Evolutionary conservation across 192 early-diverging fungal species (phyloP).

Genomic region (Podila epigama): DNA sequence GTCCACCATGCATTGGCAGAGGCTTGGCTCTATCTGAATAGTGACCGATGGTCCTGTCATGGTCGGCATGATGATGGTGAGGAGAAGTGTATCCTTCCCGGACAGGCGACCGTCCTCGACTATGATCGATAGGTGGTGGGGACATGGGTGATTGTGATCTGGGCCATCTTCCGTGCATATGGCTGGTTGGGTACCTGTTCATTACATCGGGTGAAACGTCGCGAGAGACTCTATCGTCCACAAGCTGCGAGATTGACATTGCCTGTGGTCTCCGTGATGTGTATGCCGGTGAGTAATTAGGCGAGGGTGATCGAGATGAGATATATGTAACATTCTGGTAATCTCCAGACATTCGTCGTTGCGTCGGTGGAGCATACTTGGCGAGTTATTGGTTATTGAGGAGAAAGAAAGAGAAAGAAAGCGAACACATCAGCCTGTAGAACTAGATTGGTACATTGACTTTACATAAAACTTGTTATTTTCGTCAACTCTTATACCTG

Average conservation of each 20-base stretch:
- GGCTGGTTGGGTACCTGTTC: conserved; percentile 2
- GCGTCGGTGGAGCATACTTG: conserved; percentile 7
- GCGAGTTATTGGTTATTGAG: conserved; percentile 9
- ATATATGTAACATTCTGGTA: conserved; percentile 28
- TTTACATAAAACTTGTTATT: not conserved
- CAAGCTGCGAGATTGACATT: conserved; percentile 37
- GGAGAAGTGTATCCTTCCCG: not conserved
- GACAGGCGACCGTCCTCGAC: conserved; percentile 9
- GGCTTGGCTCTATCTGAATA: conserved; percentile 30
- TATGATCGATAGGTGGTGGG: conserved; percentile 1
- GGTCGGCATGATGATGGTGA: conserved; percentile 2
- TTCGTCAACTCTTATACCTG: conserved; percentile 8
- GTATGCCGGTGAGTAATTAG: not conserved
- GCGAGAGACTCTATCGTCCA: conserved; percentile 25
- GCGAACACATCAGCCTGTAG: not conserved
- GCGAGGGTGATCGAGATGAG: conserved; percentile 34
- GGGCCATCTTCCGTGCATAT: conserved; percentile 10
- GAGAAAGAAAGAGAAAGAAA: not conserved
- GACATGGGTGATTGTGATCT: conserved; percentile 5
- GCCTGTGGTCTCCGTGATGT: conserved; percentile 21
- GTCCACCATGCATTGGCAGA: conserved; percentile 2
- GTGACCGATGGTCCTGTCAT: conserved; percentile 13
- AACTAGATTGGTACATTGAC: no score
- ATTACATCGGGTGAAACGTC: conserved; percentile 20
- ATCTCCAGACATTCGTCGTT: not conserved